Evolutionary conservation across 1,284 basidiomycete species (phyloP), one percentile per base, ranked within the genome.

Genomic region (Rhizoctonia solani): DNA sequence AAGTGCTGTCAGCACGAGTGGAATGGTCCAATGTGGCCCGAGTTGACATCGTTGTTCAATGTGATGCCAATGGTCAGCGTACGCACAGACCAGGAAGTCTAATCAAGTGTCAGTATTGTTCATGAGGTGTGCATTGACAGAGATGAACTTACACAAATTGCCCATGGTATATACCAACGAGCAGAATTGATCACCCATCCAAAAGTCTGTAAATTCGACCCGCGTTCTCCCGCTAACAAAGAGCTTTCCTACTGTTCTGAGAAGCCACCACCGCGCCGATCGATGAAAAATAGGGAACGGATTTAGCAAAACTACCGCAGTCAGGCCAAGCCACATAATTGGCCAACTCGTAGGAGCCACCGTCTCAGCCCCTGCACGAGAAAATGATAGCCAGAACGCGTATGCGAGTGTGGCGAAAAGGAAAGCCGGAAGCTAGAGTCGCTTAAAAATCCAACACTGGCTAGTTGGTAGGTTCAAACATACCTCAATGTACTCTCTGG

Each of bases 341-440:
- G 94, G 94, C 92, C 95, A 98, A 0, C 85, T 78, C 6, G 81
- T 82, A 0, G 84, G 81, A 1, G 77, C 75, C 27, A 86, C 74
- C 9, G 74, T 74, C 0, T 81, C 75, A 2, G 78, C 74, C 1
- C 86, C 88, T 14, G 90, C 79, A 4, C 82, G 82, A 52, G 84
- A 76, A 75, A 95, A 93, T 1, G 92, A 90, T 49, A 97, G 80
- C 87, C 88, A 95, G 75, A 96, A 93, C 46, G 89, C 87, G 73
- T 89, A 90, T 66, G 83, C 86, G 0, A 98, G 83, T 0, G 89
- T 83, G n/a, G 87, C 79, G 50, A 95, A 81, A 19, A 96, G 76
- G 69, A 95, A 81, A 13, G 88, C 82, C 0, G 95, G 95, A 19
- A 93, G 83, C 90, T 95, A 73, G 41, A 47, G 32, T 11, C 37